phyloP scores from a whole-genome alignment of 257 asterid species.

The Henckelia pumila region DNA sequence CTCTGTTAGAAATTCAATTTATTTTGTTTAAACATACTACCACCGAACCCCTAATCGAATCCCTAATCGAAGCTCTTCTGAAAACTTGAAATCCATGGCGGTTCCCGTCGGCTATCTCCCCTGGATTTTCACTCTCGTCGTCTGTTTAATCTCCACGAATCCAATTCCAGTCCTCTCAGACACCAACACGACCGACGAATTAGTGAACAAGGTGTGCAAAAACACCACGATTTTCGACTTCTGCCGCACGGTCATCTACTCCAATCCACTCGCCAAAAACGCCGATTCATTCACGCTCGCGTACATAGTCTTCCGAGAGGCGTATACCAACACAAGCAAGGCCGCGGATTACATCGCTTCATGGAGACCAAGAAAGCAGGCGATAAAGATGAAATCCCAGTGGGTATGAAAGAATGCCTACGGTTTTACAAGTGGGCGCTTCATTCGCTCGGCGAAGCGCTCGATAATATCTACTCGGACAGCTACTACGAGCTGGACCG shows the following conservation, averaged over 20 bases:
- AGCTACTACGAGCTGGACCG: conserved; percentile 23
- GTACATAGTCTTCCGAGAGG: conserved; percentile 26
- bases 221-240: conserved; percentile 30
- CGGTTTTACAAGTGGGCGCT: conserved; percentile 22
- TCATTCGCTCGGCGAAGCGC: conserved; percentile 2
- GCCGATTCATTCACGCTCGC: conserved; percentile 30
- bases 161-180: background rate
- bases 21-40: too few relatives aligned
- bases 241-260: conserved; percentile 34
- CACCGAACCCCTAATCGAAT: too few relatives aligned
- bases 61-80: too few relatives aligned
- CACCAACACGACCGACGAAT: background rate
- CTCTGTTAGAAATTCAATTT: too few relatives aligned
- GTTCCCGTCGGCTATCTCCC: too few relatives aligned
- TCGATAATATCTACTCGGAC: conserved; percentile 34
- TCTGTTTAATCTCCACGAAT: background rate
- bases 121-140: background rate
- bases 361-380: background rate
- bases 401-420: conserved; percentile 23
- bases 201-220: conserved; percentile 36
- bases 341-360: conserved; percentile 23
- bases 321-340: conserved; percentile 20
- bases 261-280: conserved; percentile 31
- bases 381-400: background rate
- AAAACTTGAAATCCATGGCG: conserved; percentile 16